A percentile compares a stretch with the other conserved stretches of the same genome.
These are phyloP conservation scores for Sanghuangporus sanghuang DNA, from an alignment of 1,284 basidiomycete genomes.

Conservation along the genomic window DNA sequence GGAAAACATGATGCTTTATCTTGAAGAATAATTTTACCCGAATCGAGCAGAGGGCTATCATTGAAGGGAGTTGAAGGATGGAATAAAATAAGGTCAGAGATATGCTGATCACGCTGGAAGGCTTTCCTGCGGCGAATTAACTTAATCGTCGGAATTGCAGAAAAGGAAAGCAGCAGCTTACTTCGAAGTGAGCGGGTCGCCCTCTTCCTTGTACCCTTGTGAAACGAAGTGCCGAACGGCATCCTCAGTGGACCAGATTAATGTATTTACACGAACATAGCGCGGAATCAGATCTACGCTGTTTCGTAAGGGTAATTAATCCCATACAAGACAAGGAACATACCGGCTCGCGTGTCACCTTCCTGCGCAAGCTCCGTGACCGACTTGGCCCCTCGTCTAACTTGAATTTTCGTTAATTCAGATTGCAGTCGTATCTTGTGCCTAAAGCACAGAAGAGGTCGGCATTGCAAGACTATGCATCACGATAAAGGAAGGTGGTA, in stretches of 20 bases:
- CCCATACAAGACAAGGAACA: conserved; percentile 18
- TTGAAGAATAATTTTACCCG: conserved; percentile 87
- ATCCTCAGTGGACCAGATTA: conserved; percentile 57
- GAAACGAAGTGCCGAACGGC: conserved; percentile 50
- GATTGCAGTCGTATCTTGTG: conserved; percentile 87
- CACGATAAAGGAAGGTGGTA: background rate
- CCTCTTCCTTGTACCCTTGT: conserved; percentile 43
- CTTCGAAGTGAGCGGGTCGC: conserved; percentile 45
- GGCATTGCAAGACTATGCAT: background rate
- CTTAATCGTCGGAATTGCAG: background rate
- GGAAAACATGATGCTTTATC: conserved; percentile 99
- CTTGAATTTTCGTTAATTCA: conserved; percentile 81
- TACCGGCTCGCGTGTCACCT: conserved; percentile 60
- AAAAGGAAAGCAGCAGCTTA: conserved; percentile 26
- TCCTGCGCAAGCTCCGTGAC: conserved; percentile 62
- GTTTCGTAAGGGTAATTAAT: background rate
- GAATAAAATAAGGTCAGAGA: conserved; percentile 78
- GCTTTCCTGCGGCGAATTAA: background rate
- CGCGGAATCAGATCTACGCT: conserved; percentile 65
- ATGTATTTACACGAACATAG: conserved; percentile 82
- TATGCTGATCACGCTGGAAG: conserved; percentile 63
- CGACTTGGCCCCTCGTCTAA: conserved; percentile 65
- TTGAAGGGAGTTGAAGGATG: conserved; percentile 59
- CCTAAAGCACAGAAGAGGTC: conserved; percentile 24
- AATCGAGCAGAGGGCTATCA: conserved; percentile 55